Base-by-base conservation (phyloP, 805 yeast species). In the Candida patagonica region DNA sequence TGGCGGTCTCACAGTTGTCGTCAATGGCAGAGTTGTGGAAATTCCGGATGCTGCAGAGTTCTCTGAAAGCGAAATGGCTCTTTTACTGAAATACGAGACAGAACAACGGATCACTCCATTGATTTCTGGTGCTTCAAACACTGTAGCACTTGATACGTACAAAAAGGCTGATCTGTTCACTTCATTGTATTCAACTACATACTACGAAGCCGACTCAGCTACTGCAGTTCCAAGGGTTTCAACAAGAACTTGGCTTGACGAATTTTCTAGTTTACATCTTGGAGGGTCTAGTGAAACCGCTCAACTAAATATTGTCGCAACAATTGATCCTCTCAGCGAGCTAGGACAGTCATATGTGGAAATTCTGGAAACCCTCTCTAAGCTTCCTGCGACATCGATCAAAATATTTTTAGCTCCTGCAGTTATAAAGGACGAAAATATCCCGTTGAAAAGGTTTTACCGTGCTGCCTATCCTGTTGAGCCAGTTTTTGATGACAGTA, bases 281-380 rank as follows among this genome's bases (percentile, higher is more conserved):
- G 53, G 50, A 10, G 51, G 48, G 26, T 57, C 55, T 7, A 46
- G 46, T 1, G 43, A 48, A 0, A 41, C 53, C 2, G 66, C 70
- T 24, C 57, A 60, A 13, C 54, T 86, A 16, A 80, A 80, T 44
- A 52, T 87, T 4, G 57, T 73, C 4, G 62, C 82, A 0, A 59
- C 82, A 1, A 52, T 84, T 29, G 87, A 92, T 55, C 96, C 97
- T 1, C 57, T 76, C 1, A 71, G 73, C 43, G 88, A 81, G 48
- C 51, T 62, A 12, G 71, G 94, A 0, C 97, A 85, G 51, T 73
- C 71, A 36, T 51, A 76, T 6, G 49, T 80, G 0, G 62, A 80
- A 0, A 54, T 81, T 13, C 45, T 62, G 15, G 44, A 49, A 16
- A 35, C 72, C 0, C 46, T 80, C 6, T 56, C 59, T 24, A 56